Percentiles rank a stretch among this genome's conserved stretches.
Conservation (phyloP, 805 yeast genomes). For the Suhomyces canberraensis region DNA sequence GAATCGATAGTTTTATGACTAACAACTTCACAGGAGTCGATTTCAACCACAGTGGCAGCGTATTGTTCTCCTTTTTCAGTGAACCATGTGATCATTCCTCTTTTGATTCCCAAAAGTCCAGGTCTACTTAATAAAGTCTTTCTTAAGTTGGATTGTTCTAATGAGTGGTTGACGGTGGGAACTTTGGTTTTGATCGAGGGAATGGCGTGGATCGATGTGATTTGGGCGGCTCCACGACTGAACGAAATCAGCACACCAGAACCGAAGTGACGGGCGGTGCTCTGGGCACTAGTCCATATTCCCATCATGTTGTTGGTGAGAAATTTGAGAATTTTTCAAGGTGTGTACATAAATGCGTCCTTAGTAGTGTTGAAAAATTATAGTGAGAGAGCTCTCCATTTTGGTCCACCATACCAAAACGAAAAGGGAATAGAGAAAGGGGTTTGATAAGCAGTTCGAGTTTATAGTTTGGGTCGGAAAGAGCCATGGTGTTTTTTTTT, state of each 20-base stretch:
- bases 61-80: conserved; percentile 64
- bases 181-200: conserved; percentile 46
- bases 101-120: conserved; percentile 78
- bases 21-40: conserved; percentile 84
- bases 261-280: neutral
- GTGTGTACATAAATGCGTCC: no score
- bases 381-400: no score
- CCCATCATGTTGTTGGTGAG: no score
- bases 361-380: no score
- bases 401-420: no score
- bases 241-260: neutral
- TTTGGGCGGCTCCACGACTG: conserved; percentile 33
- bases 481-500: no score
- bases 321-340: no score
- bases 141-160: conserved; percentile 66
- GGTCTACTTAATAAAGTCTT: conserved; percentile 73
- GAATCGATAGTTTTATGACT: conserved; percentile 64
- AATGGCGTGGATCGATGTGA: conserved; percentile 49
- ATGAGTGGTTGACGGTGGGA: conserved; percentile 61
- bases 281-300: neutral
- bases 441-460: no score
- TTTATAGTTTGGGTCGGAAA: no score
- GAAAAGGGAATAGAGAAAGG: no score
- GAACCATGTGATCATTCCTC: conserved; percentile 88
- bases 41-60: conserved; percentile 85